Evolutionary conservation across 2,329 filamentous ascomycete genomes (phyloP), one percentile per base, ranked within the genome.

Genomic region (Fusarium liriodendri): DNA sequence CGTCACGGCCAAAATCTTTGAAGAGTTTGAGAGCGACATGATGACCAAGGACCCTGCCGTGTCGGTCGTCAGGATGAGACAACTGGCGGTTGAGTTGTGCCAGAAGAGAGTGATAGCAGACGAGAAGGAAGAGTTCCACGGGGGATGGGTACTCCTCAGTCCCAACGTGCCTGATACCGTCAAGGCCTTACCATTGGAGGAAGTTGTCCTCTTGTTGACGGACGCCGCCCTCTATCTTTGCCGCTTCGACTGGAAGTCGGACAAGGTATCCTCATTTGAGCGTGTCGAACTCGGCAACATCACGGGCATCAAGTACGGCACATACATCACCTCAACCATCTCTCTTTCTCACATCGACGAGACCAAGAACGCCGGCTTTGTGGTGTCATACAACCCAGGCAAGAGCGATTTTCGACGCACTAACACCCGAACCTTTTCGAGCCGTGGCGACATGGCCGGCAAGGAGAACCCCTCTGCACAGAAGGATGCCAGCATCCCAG

Each of bases 221-320:
- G 93, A 97, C 73, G 87, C 88, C 0, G 96, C 95, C 0, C 82
- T 98, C 4, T 98, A 98, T 80, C 91, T 94, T 70, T 98, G 95
- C 81, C 91, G 94, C 16, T 95, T 98, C 77, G 95, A 98, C 82
- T 98, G 96, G 95, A 93, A 94, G 72, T 92, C 95, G 9, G 97
- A 98, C 84, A 98, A 98, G 80, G 94, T 99, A 2, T 92, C 93
- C 14, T 95, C 93, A 0, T 98, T 98, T 81, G 95, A 98, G 83
- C 89, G 95, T 9, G 91, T 98, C 16, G 91, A 93, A 67, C 87
- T 98, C 9, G 87, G 89, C 22, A 93, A 94, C 66, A 86, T 99
- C 38, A 88, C 89, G 2, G 87, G 88, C 27, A 90, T 99, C 76
- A 92, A 91, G 79, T 90, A 92, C 69, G 97, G 97, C 22, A 93